phyloP scores from a whole-genome alignment of 371 early-diverging fungal genomes.

The Mortierella polycephala region DNA sequence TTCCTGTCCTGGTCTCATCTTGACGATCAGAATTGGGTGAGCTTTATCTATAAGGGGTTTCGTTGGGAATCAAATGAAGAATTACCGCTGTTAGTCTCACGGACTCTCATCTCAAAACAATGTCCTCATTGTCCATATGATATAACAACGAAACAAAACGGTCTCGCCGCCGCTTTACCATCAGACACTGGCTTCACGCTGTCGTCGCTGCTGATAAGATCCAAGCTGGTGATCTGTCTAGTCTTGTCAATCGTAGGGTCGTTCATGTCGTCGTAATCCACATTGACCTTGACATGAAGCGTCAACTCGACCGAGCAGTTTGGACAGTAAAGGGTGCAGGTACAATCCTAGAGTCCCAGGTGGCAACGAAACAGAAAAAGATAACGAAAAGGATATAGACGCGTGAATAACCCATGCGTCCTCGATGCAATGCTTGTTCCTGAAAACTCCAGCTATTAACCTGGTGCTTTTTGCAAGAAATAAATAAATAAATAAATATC shows the following conservation, averaged over 20 bases:
- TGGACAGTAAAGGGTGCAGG: slow-evolving; percentile 88
- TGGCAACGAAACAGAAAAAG: too few species aligned
- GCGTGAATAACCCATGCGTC: too few species aligned
- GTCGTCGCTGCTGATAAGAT: slow-evolving; percentile 82
- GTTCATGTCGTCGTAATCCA: slow-evolving; percentile 50
- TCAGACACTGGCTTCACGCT: slow-evolving; percentile 81
- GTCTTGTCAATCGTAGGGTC: slow-evolving; percentile 73
- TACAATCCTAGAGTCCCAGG: slow-evolving; percentile 78
- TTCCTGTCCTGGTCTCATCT: slow-evolving; percentile 94
- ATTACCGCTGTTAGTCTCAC: not conserved
- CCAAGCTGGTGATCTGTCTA: slow-evolving; percentile 84
- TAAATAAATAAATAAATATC: not conserved
- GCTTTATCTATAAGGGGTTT: slow-evolving; percentile 24
- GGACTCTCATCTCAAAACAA: too few species aligned
- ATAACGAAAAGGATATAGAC: not conserved
- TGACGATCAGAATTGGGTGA: slow-evolving; percentile 81
- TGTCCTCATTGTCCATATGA: too few species aligned
- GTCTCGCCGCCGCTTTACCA: slow-evolving; percentile 49
- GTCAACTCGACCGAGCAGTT: slow-evolving; percentile 92
- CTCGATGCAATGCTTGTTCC: too few species aligned
- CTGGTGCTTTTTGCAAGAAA: not conserved
- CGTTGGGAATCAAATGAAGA: not conserved
- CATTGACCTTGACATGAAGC: slow-evolving; percentile 82
- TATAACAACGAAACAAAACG: too few species aligned
- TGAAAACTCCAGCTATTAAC: not conserved